These are phyloP conservation scores for Anethum foeniculum DNA, from an alignment of 140 eudicot species.

Conservation along the genomic window DNA sequence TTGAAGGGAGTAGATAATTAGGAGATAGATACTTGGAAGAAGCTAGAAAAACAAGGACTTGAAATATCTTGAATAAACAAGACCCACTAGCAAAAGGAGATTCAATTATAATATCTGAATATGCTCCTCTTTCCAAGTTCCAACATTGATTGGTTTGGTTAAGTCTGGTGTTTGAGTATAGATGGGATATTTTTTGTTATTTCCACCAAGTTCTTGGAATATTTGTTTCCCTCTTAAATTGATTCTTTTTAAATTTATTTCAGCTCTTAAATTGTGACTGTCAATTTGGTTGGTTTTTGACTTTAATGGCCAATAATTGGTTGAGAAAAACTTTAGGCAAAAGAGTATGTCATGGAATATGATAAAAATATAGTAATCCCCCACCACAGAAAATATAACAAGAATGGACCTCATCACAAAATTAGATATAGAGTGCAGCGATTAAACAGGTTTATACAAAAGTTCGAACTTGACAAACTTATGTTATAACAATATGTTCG, in stretches of 20 bases:
- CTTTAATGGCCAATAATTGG: slow-evolving; percentile 2
- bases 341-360: not conserved
- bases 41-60: not conserved
- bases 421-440: not conserved
- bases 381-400: not conserved
- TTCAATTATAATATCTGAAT: slow-evolving; percentile 7
- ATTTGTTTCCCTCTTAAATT: not conserved
- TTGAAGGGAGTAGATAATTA: slow-evolving; percentile 1
- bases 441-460: not conserved
- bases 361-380: not conserved
- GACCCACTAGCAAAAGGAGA: slow-evolving; percentile 6
- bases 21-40: not conserved
- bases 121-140: not conserved
- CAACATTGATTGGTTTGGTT: not conserved
- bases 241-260: not conserved
- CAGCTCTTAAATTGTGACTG: not conserved
- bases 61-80: not conserved
- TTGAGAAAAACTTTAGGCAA: not conserved
- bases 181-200: not conserved
- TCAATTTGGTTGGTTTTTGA: not conserved
- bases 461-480: no score
- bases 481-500: no score
- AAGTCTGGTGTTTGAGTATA: not conserved
- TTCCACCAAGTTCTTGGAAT: slow-evolving; percentile 6
- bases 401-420: not conserved